A percentile compares a stretch with the other conserved stretches of the same genome.
These are phyloP conservation scores for Liquidambar formosana DNA, from an alignment of 164 flowering plant genomes.

Conservation along the genomic window DNA sequence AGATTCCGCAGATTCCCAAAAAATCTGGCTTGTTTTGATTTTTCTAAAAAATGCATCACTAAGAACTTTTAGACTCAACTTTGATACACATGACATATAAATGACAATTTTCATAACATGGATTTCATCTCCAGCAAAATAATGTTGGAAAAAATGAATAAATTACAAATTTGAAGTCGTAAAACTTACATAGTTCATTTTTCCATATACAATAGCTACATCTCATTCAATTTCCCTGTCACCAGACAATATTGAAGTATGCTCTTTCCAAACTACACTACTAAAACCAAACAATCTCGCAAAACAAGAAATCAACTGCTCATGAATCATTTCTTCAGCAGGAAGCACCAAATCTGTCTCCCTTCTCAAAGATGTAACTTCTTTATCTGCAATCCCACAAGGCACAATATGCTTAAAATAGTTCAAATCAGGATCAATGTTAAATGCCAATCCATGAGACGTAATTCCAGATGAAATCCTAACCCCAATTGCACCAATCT, in stretches of 20 bases:
- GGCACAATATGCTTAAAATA: slow-evolving; percentile 90
- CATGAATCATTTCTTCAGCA: slow-evolving; percentile 70
- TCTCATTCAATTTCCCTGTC: slow-evolving; percentile 11
- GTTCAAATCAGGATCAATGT: slow-evolving; percentile 82
- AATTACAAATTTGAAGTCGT: not conserved
- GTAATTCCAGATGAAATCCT: slow-evolving; percentile 80
- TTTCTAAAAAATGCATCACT: not conserved
- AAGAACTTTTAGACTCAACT: not conserved
- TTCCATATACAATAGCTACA: not conserved
- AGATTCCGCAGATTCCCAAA: not conserved
- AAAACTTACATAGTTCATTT: not conserved
- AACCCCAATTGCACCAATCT: slow-evolving; percentile 96
- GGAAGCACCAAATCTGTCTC: slow-evolving; percentile 67
- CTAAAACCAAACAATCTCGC: slow-evolving; percentile 50
- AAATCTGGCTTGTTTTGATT: not conserved
- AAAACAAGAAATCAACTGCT: slow-evolving; percentile 80
- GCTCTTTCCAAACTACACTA: slow-evolving; percentile 46
- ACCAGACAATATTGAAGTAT: slow-evolving; percentile 17
- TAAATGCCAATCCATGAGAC: slow-evolving; percentile 93
- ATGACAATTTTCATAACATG: not conserved
- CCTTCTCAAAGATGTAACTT: slow-evolving; percentile 79
- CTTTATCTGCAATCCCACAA: slow-evolving; percentile 89
- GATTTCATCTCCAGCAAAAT: not conserved
- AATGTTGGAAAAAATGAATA: not conserved
- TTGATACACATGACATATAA: not conserved